Base-by-base conservation (phyloP, 805 yeast species). In the Metschnikowia colocasiae region DNA sequence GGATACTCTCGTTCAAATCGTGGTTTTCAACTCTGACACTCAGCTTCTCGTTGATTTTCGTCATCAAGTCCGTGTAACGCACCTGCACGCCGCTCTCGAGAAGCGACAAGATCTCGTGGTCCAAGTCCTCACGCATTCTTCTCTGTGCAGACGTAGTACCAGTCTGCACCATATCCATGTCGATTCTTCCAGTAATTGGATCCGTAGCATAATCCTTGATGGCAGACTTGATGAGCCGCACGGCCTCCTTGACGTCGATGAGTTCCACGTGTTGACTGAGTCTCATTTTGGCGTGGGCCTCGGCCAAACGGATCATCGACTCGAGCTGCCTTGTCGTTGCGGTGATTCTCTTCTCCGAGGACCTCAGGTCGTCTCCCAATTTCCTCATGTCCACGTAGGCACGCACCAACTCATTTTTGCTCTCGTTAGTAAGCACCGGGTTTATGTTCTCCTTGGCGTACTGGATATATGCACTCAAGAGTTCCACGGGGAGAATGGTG, bases 241-340 rank as follows among this genome's bases (percentile, higher is more conserved):
- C 97, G 0, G 98, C 96, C 64, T 94, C 99, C 50, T 77, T 75
- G 5, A 94, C 99, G 65, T 94, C 99, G 25, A 74, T 75, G 22
- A 86, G 73, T 46, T 83, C 85, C 4, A 94, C 99, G 0, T 58
- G 62, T 1, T 74, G 68, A 1, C 92, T 78, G 26, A 94, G 74
- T 58, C 96, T 81, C 96, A 94, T 87, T 68, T 90, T 91, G 1
- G 99, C 99, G 64, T 94, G 98, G 0, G 98, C 99, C 68, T 94
- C 99, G 0, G 95, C 68, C 43, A 94, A 74, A 61, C 99, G 82
- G 55, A 92, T 91, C 96, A 94, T 88, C 44, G 95, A 84, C 68
- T 94, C 99, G 48, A 94, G 74, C 65, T 94, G 99, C 69, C 99
- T 81, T 1, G 99, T 92, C 0, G 99, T 94, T 3, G 99, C 99